Evolutionary conservation across 192 early-diverging fungal genomes (phyloP), one percentile per base, ranked within the genome.

Genomic region (Chytriomyces confervae): DNA sequence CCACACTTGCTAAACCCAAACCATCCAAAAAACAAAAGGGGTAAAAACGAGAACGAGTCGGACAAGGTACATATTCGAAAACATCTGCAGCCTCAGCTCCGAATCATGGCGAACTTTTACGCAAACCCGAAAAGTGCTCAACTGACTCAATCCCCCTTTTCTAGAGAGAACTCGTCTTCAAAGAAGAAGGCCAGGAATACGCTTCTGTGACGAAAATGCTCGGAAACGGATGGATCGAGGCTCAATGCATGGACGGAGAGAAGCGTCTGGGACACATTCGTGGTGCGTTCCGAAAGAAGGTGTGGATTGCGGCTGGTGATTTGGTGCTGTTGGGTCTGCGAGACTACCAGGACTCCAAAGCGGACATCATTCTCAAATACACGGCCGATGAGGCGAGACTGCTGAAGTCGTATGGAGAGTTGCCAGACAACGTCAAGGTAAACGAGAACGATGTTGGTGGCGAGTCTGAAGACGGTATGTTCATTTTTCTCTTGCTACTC

Each of bases 181-280:
- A 96, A 82, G 96, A 96, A 84, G 96, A 98, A 80, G 95, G 94
- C 46, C 97, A 99, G 88, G 97, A 98, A 80, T 99, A 99, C 83
- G 97, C 95, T 2, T 87, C 92, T 64, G 97, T 98, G 50, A 83
- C 88, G 46, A 97, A 97, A 84, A 95, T 97, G 92, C 91, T 99
- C 72, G 97, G 97, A 62, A 97, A 96, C 86, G 96, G 96, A 60
- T 95, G 95, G 82, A 83, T 98, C 65, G 94, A 96, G 75, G 91
- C 91, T 36, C 92, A 93, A 76, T 95, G 96, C 83, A 91, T 93
- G 76, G 95, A 97, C 82, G 95, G 94, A 57, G 88, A 86, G 51
- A 97, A 93, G 84, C 92, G 95, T 48, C 84, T 96, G 82, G 97
- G 93, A 65, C 95, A 95, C 80, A 98, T 99, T 86, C 95, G 97